Evolutionary conservation across 306 rosid species (phyloP).

Genomic region (Vigna mungo): DNA sequence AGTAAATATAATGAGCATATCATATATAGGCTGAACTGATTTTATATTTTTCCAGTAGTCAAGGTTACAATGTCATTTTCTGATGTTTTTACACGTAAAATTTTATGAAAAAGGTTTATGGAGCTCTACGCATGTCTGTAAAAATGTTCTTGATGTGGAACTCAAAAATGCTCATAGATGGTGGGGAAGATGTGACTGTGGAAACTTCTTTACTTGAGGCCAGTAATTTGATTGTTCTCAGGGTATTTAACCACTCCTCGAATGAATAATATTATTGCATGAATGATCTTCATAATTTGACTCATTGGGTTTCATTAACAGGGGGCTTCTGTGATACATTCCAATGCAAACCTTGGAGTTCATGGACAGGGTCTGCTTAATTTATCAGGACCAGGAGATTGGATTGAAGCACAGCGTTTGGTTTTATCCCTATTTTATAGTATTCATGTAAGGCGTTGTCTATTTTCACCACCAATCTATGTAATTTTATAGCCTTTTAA

Average conservation of each 20-base stretch:
- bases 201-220: slow-evolving; percentile 95
- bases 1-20: slow-evolving; percentile 8
- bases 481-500: slow-evolving; percentile 12
- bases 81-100: slow-evolving; percentile 29
- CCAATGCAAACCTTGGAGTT: slow-evolving; percentile 99
- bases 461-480: slow-evolving; percentile 22
- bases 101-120: slow-evolving; percentile 74
- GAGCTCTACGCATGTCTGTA: slow-evolving; percentile 97
- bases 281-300: slow-evolving; percentile 35
- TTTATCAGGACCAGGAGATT: slow-evolving; percentile 92
- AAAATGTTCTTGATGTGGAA: slow-evolving; percentile 99
- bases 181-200: slow-evolving; percentile 81
- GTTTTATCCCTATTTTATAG: slow-evolving; percentile 91
- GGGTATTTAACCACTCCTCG: slow-evolving; percentile 61
- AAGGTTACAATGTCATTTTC: slow-evolving; percentile 3
- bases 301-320: slow-evolving; percentile 49
- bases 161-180: slow-evolving; percentile 92
- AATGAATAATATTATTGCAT: slow-evolving; percentile 43
- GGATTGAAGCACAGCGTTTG: slow-evolving; percentile 96
- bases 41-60: slow-evolving; percentile 6
- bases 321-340: slow-evolving; percentile 96
- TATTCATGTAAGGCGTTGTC: slow-evolving; percentile 73
- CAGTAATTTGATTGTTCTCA: slow-evolving; percentile 93
- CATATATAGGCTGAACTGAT: not conserved
- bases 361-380: slow-evolving; percentile 97